Evolutionary conservation across 306 rosid genomes (phyloP), one percentile per base, ranked within the genome.

Genomic region (Carpinus fangiana): DNA sequence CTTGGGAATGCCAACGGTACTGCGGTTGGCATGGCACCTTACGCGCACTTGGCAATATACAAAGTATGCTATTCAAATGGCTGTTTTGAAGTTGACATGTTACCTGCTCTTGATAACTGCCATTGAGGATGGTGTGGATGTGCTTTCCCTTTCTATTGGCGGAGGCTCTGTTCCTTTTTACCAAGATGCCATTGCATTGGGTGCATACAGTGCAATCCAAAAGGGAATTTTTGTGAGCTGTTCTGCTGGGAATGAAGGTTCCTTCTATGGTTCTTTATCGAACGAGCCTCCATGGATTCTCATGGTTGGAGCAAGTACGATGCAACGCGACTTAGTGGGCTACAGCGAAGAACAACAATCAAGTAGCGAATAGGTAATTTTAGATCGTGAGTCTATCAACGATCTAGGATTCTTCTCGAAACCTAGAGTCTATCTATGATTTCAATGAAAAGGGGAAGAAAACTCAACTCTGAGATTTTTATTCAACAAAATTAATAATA

Each of bases 281-380:
- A 91, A 93, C 9, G 91, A 85, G 59, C 96, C 94, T 2, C 98
- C 97, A 0, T 93, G 96, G 97, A 84, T 89, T 36, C 88, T 87
- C 77, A 85, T 85, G 0, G 89, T 87, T 5, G 90, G 88, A 53
- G 90, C 87, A 26, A 87, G 26, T n/a, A n/a, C n/a, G 26, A 23
- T 23, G 26, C 26, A 23, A n/a, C n/a, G 26, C 26, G 26, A 23
- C 0, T 23, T 23, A 23, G 26, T 23, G 26, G 26, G 26, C 26
- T 23, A 1, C 26, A 23, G 26, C 0, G 26, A 23, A 23, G 26
- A 23, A 0, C 26, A 23, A 23, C 26, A 23, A 23, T 23, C 0
- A 23, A 23, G 26, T 23, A n/a, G n/a, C n/a, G 26, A 23, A 23
- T 23, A 23, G 0, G 26, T 23, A 23, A 23, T 23, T 23, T 23